Evolutionary conservation across 768 basidiomycete species (phyloP).

Genomic region (Dendrothele bispora): DNA sequence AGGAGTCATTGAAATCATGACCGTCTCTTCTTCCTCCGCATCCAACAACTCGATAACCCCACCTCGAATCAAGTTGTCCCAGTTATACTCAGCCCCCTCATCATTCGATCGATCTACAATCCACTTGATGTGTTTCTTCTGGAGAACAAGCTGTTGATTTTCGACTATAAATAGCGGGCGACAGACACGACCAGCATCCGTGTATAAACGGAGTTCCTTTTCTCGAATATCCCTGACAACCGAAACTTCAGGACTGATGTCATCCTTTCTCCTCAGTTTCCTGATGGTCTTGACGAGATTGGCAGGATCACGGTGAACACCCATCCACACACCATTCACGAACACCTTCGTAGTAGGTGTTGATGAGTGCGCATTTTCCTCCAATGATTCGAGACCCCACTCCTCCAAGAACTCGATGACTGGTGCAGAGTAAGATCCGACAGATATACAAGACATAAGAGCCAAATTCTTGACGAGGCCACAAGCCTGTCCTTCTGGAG

Average conservation of each 20-base stretch:
- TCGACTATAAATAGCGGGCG: constrained; percentile 97
- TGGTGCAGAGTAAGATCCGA: constrained; percentile 92
- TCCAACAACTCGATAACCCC: constrained; percentile 94
- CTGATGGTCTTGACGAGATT: constrained; percentile 93
- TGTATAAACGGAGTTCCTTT: constrained; percentile 89
- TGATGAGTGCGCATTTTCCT: constrained; percentile 86
- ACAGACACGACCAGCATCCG: constrained; percentile 95
- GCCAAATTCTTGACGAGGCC: constrained; percentile 98
- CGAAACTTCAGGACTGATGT: constrained; percentile 94
- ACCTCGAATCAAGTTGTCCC: constrained; percentile 81
- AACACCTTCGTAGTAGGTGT: constrained; percentile 90
- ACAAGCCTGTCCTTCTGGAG: constrained; percentile 99
- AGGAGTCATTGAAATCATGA: constrained; percentile 99
- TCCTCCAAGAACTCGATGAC: constrained; percentile 98
- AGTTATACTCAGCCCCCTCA: constrained; percentile 69
- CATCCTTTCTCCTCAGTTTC: constrained; percentile 88
- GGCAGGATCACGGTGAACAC: constrained; percentile 93
- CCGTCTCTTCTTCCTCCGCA: constrained; percentile 98
- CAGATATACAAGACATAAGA: constrained; percentile 96
- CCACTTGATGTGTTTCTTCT: constrained; percentile 83
- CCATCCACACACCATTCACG: constrained; percentile 99
- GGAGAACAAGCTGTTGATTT: constrained; percentile 79
- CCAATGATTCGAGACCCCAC: constrained; percentile 94
- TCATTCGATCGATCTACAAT: constrained; percentile 59
- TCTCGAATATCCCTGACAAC: constrained; percentile 98